phyloP scores from a whole-genome alignment of 495 filamentous ascomycete genomes.

The Parmelia sp. region DNA sequence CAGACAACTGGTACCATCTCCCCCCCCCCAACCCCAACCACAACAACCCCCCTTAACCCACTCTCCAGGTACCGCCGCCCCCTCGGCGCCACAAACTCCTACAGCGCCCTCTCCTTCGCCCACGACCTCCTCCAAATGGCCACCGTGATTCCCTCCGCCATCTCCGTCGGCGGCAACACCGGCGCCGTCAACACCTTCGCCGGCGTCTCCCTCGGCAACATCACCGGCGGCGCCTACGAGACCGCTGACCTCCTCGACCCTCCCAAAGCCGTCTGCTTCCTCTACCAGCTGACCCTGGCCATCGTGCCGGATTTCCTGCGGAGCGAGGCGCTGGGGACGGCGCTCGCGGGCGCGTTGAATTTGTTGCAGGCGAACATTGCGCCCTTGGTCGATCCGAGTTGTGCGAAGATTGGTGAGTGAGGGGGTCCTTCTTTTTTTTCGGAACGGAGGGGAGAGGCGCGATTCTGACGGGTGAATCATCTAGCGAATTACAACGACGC shows the following conservation, averaged over 20 bases:
- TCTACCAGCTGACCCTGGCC: constrained; percentile 38
- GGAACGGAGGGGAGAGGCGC: no score
- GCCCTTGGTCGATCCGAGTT: constrained; percentile 18
- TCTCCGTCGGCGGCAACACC: constrained; percentile 51
- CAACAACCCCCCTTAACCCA: not conserved
- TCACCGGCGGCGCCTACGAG: constrained; percentile 48
- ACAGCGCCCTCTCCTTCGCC: constrained; percentile 37
- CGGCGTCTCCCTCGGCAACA: constrained; percentile 41
- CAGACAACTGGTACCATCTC: no score
- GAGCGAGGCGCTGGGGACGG: constrained; percentile 15
- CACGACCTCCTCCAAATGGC: constrained; percentile 35
- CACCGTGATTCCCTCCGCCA: constrained; percentile 29
- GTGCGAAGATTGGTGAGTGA: constrained; percentile 18
- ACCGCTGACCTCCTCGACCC: constrained; percentile 36
- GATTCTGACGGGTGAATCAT: not conserved
- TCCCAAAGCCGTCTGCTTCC: constrained; percentile 45
- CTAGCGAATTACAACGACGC: constrained; percentile 20
- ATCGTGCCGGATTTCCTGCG: constrained; percentile 40
- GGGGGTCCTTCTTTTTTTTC: no score
- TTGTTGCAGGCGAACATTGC: constrained; percentile 16
- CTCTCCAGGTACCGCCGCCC: constrained; percentile 21
- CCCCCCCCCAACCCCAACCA: constrained; percentile 30
- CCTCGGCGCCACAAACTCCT: constrained; percentile 28
- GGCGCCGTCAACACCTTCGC: constrained; percentile 50
- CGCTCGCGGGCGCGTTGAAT: constrained; percentile 17